Evolutionary conservation across 371 early-diverging fungal genomes (phyloP), one percentile per base, ranked within the genome.

Genomic region (Rhizopus microsporus): DNA sequence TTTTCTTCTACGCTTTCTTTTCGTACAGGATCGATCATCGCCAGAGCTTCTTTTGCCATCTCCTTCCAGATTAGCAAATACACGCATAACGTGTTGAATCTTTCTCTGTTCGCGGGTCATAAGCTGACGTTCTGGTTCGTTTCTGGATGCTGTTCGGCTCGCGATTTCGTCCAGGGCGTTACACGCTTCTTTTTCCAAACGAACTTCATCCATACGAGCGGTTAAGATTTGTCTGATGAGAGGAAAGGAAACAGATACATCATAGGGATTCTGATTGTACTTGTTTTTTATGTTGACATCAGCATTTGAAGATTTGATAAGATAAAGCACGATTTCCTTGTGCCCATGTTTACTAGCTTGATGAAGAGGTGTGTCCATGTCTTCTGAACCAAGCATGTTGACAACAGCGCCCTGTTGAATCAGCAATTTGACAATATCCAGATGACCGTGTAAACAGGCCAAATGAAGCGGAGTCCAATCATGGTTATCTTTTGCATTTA

Each of bases 381-480:
- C 40, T 68, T 83, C 56, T 81, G 84, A 58, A 29, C 60, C 63
- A 7, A 53, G 40, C 30, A 56, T 62, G 60, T 90, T 84, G 30
- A 87, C 80, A 31, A 87, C 76, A 0, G 92, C 93, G 3, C 90
- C 92, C 38, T 82, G 80, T 10, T 81, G 72, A n/a, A 93, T 71
- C 55, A 96, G 62, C 8, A 80, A 62, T 34, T 82, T 77, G 7
- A 87, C 89, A 34, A 89, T 77, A 4, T 73, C 69, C 5, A 74
- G 63, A 54, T 87, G 82, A 1, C 93, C 93, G 29, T 78, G 69
- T 4, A 80, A 74, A 32, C 86, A 80, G 0, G 95, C 92, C 54
- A 92, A 89, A 51, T 94, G 95, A 16, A 93, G 62, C 3, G 95
- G 90, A 0, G 93, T 89, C 81, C 87, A 87, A 0, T 51, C 49